phyloP scores from a whole-genome alignment of 2,329 filamentous ascomycete species.

The Claviceps maximensis region DNA sequence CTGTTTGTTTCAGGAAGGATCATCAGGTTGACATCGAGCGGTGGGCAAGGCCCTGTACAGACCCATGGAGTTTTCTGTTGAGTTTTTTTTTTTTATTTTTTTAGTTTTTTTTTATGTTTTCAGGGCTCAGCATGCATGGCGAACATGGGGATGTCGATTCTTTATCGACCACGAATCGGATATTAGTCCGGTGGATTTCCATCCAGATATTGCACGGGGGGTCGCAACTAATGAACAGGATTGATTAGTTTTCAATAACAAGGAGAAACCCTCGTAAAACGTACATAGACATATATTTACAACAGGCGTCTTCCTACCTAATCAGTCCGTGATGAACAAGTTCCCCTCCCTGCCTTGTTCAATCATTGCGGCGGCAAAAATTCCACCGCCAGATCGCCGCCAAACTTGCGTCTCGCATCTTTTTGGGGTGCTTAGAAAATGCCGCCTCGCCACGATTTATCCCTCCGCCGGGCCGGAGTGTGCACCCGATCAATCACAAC shows the following conservation, averaged over 20 bases:
- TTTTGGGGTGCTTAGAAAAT: background rate
- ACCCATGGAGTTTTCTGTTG: background rate
- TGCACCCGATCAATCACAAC: background rate
- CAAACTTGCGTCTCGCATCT: constrained; percentile 1
- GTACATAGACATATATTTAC: background rate
- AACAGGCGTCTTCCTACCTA: background rate
- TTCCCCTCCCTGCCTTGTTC: background rate
- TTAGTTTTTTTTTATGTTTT: background rate
- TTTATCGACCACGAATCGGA: background rate
- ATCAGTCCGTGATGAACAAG: background rate
- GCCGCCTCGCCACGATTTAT: background rate
- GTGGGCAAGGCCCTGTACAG: background rate
- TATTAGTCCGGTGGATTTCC: background rate
- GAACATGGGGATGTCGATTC: background rate
- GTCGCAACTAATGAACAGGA: background rate
- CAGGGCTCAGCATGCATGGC: background rate
- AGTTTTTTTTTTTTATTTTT: background rate
- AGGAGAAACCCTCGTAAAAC: background rate
- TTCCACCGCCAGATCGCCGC: background rate
- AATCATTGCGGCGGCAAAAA: background rate
- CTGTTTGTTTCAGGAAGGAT: constrained; percentile 2
- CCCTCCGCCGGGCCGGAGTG: background rate
- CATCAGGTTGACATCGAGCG: background rate
- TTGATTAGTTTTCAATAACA: background rate
- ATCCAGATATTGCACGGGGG: background rate